Percentiles rank a stretch among this genome's conserved stretches.
Conservation (phyloP, 345 rosid genomes). For the Rhizophora apiculata region DNA sequence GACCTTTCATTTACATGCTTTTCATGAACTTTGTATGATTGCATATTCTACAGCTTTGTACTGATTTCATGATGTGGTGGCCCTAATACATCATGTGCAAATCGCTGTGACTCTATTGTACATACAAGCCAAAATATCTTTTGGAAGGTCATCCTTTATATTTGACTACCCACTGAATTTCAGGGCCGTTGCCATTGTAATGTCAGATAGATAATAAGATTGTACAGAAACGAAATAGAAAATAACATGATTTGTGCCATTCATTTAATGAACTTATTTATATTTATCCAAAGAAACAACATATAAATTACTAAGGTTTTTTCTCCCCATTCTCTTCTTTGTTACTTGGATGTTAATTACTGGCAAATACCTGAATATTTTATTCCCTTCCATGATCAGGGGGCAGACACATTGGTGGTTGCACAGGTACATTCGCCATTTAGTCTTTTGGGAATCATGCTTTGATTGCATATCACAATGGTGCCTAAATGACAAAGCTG, state of each 20-base stretch:
- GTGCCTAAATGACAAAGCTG: not conserved
- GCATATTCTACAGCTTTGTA: too few species aligned
- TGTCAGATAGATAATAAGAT: not conserved
- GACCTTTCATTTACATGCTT: too few species aligned
- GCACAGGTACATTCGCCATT: conserved; percentile 58
- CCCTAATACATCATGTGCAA: too few species aligned
- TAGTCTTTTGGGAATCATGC: not conserved
- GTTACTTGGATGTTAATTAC: not conserved
- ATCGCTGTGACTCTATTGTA: too few species aligned
- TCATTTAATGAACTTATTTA: not conserved
- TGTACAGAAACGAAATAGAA: too few species aligned
- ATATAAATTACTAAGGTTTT: not conserved
- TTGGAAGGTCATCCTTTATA: too few species aligned
- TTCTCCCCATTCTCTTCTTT: not conserved
- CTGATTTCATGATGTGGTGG: too few species aligned
- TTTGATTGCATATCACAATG: not conserved
- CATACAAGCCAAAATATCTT: too few species aligned
- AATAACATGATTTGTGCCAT: not conserved
- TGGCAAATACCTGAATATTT: conserved; percentile 5
- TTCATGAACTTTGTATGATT: too few species aligned
- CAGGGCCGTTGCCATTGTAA: too few species aligned
- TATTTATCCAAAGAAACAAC: not conserved
- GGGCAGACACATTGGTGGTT: conserved; percentile 93
- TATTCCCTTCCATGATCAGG: conserved; percentile 49
- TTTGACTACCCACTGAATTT: too few species aligned